These are phyloP conservation scores for Geosiphon pyriformis DNA, from an alignment of 192 early-diverging fungal species.

Conservation along the genomic window DNA sequence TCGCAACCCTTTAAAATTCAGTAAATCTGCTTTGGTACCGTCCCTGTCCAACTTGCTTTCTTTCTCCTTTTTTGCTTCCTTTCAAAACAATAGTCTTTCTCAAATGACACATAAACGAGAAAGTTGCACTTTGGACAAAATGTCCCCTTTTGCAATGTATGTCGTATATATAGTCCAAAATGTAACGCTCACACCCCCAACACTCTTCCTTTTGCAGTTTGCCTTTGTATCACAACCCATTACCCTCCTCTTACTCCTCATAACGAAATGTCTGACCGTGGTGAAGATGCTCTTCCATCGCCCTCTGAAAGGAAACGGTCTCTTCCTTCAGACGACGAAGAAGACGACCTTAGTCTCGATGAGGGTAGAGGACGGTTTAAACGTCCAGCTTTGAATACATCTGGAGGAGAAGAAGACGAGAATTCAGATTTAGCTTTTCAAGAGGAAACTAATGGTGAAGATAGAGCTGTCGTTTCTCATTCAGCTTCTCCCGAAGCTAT, in stretches of 20 bases:
- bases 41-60: conserved; percentile 21
- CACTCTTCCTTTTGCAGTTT: conserved; percentile 24
- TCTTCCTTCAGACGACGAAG: conserved; percentile 38
- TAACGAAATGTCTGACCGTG: conserved; percentile 27
- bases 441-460: conserved; percentile 2
- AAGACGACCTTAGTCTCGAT: conserved; percentile 38
- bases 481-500: conserved; percentile 13
- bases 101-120: background rate
- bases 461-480: conserved; percentile 4
- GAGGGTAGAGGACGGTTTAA: conserved; percentile 37
- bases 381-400: conserved; percentile 40
- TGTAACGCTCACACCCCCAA: conserved; percentile 23
- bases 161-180: conserved; percentile 16
- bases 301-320: conserved; percentile 41
- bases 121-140: background rate
- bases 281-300: conserved; percentile 22
- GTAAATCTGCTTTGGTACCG: conserved; percentile 21
- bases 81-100: too few species aligned
- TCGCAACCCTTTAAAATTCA: conserved; percentile 21
- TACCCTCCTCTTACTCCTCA: background rate
- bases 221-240: conserved; percentile 6
- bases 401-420: conserved; percentile 21
- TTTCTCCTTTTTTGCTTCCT: conserved; percentile 25
- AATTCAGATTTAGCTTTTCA: conserved; percentile 8
- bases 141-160: conserved; percentile 12